Percentiles rank a stretch among this genome's conserved stretches.
Conservation (phyloP, 2,329 filamentous ascomycete species). For the Blumeria graminis region DNA sequence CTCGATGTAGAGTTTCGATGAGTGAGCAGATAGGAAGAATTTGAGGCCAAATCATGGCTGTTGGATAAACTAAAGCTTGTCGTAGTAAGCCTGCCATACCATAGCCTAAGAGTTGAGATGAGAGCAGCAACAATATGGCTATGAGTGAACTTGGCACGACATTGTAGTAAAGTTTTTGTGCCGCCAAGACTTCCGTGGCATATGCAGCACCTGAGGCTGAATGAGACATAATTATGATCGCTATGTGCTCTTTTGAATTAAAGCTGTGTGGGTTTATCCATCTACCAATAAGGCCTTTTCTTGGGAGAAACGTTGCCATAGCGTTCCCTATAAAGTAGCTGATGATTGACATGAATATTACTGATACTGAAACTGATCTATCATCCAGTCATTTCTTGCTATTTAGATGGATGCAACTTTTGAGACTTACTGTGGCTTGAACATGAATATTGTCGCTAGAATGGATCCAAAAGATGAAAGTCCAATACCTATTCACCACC, state of each 20-base stretch:
- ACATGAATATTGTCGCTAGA: conserved; percentile 22
- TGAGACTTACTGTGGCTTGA: conserved; percentile 19
- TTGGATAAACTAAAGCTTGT: conserved; percentile 21
- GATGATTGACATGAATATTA: conserved; percentile 22
- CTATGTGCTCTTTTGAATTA: conserved; percentile 16
- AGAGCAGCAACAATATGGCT: conserved; percentile 22
- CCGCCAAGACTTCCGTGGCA: conserved; percentile 20
- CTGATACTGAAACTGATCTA: conserved; percentile 18
- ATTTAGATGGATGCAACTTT: background rate
- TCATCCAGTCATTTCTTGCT: background rate
- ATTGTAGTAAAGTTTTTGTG: conserved; percentile 23
- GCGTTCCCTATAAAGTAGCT: conserved; percentile 20
- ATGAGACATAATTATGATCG: conserved; percentile 21
- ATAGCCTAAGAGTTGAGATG: conserved; percentile 24
- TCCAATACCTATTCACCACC: conserved; percentile 11
- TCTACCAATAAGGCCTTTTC: conserved; percentile 15
- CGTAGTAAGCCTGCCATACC: conserved; percentile 23
- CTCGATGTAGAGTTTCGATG: no score
- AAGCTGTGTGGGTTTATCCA: conserved; percentile 19
- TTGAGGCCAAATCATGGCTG: conserved; percentile 13
- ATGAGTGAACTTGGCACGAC: conserved; percentile 13
- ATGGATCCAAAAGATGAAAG: conserved; percentile 18
- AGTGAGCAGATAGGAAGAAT: conserved; percentile 15
- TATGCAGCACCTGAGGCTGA: conserved; percentile 16
- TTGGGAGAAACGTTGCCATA: conserved; percentile 17